Conservation (phyloP, 2,329 filamentous ascomycete genomes). For the Nemania abortiva region DNA sequence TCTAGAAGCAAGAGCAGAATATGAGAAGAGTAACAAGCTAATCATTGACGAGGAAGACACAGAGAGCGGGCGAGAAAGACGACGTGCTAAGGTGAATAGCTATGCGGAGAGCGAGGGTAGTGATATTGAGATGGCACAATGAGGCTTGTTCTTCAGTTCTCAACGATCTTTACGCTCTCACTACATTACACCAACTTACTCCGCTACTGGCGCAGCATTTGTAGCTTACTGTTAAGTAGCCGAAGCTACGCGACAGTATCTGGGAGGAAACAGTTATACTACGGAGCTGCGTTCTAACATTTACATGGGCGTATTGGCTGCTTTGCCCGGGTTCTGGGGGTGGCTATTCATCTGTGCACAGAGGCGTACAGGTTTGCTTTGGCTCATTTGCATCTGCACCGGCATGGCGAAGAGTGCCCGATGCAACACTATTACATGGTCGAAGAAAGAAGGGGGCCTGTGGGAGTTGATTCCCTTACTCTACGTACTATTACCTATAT, state of each 20-base stretch:
- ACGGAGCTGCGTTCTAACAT: constrained; percentile 11
- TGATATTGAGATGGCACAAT: constrained; percentile 49
- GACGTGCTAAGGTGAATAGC: constrained; percentile 53
- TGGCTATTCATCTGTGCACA: constrained; percentile 5
- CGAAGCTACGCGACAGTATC: neutral
- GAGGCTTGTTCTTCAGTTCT: neutral
- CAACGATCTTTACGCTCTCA: neutral
- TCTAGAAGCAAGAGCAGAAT: constrained; percentile 63
- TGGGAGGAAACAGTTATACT: neutral
- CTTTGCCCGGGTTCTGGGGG: constrained; percentile 11
- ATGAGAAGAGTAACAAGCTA: constrained; percentile 65
- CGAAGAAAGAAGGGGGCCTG: constrained; percentile 8
- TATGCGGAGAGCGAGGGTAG: constrained; percentile 56
- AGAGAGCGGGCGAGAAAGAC: constrained; percentile 46
- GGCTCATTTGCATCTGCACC: constrained; percentile 25
- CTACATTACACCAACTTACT: neutral
- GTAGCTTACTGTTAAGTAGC: neutral
- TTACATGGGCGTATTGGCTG: constrained; percentile 26
- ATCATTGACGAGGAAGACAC: constrained; percentile 48
- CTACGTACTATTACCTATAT: constrained; percentile 14
- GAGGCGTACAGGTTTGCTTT: constrained; percentile 21
- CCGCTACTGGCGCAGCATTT: neutral
- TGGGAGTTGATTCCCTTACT: constrained; percentile 3
- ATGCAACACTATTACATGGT: constrained; percentile 8
- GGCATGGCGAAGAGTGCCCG: neutral